phyloP scores from a whole-genome alignment of 2,329 filamentous ascomycete genomes.

The Graphilbum fragrans region DNA sequence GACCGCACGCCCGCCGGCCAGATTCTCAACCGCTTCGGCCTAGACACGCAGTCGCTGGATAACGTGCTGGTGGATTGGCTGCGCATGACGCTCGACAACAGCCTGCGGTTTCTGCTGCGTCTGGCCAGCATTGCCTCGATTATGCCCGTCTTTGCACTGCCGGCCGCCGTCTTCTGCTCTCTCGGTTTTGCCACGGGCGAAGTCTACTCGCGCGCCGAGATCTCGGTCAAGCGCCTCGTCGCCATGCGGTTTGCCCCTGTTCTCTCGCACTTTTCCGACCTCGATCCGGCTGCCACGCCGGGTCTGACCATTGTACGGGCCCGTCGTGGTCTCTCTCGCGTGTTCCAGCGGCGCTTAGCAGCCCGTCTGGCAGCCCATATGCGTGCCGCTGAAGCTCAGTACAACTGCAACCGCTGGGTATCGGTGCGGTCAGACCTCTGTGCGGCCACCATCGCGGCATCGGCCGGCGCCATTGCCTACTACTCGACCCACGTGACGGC shows the following conservation, averaged over 20 bases:
- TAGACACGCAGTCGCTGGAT: constrained; percentile 81
- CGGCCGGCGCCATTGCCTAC: constrained; percentile 56
- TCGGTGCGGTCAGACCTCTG: constrained; percentile 77
- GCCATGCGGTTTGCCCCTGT: constrained; percentile 35
- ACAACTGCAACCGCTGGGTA: constrained; percentile 79
- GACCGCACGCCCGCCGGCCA: constrained; percentile 77
- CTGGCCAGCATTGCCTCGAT: constrained; percentile 27
- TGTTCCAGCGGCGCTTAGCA: constrained; percentile 17
- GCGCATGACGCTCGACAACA: constrained; percentile 3
- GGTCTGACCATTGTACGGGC: constrained; percentile 36
- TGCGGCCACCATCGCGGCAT: constrained; percentile 79
- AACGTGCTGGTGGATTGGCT: constrained; percentile 2
- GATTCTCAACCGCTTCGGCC: constrained; percentile 90
- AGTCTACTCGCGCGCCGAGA: constrained; percentile 30
- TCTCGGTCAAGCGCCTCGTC: constrained; percentile 27
- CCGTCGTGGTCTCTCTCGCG: constrained; percentile 18
- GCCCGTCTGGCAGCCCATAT: constrained; percentile 17
- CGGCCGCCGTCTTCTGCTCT: constrained; percentile 23
- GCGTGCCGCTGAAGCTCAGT: constrained; percentile 18
- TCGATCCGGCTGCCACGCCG: constrained; percentile 14
- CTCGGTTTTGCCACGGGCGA: constrained; percentile 27
- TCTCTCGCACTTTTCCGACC: constrained; percentile 38
- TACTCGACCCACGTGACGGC: no score
- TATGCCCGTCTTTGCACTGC: constrained; percentile 30
- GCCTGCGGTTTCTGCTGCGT: constrained; percentile 12